These are phyloP conservation scores for Neurospora sp. DNA, from an alignment of 495 filamentous ascomycete species.

Conservation along the genomic window DNA sequence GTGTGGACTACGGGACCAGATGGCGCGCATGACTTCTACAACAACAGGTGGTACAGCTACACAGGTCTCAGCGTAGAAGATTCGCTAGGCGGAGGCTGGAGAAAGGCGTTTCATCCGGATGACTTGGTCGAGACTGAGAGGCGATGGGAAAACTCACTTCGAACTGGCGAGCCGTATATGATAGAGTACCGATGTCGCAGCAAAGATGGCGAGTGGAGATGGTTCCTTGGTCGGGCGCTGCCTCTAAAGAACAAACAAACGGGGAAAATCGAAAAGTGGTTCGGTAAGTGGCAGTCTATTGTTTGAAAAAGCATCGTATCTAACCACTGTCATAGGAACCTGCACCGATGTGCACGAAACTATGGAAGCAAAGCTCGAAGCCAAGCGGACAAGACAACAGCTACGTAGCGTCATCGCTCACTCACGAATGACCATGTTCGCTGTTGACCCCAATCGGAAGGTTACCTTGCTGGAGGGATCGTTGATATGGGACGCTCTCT, in stretches of 20 bases:
- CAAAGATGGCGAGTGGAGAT: constrained; percentile 53
- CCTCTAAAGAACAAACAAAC: constrained; percentile 50
- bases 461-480: constrained; percentile 55
- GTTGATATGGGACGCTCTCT: constrained; percentile 39
- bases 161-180: constrained; percentile 52
- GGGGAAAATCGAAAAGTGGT: constrained; percentile 60
- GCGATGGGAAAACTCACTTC: constrained; percentile 47
- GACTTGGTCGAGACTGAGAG: constrained; percentile 42
- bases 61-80: constrained; percentile 51
- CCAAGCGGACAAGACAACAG: constrained; percentile 48
- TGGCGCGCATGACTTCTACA: constrained; percentile 56
- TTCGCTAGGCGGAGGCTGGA: constrained; percentile 31
- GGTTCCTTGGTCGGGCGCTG: constrained; percentile 59
- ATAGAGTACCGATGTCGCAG: constrained; percentile 58
- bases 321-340: constrained; percentile 24
- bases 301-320: background rate
- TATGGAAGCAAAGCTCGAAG: constrained; percentile 48
- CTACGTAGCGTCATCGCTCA: constrained; percentile 58
- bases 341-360: constrained; percentile 58
- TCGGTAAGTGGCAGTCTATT: constrained; percentile 31
- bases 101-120: constrained; percentile 39
- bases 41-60: constrained; percentile 58
- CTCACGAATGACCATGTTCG: constrained; percentile 57
- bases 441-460: constrained; percentile 43
- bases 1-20: constrained; percentile 54